Evolutionary conservation across 108 stramenopile species (phyloP), one percentile per base, ranked within the genome.

Genomic region (Aurantiochytrium sp.): DNA sequence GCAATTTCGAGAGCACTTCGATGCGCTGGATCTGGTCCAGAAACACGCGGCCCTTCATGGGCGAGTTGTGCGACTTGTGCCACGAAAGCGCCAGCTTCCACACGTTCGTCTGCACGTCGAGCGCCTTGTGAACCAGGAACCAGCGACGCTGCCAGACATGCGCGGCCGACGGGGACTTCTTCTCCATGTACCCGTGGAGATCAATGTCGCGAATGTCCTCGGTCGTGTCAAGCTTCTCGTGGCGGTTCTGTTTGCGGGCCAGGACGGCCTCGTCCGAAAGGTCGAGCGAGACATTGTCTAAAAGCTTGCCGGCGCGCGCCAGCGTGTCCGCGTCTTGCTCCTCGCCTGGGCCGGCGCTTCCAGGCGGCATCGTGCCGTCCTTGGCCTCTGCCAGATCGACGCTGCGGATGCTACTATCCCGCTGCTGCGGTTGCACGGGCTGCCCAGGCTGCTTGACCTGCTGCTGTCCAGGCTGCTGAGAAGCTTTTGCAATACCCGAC

Each of bases 121-220:
- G 39, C n/a, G 73, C 73, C 45, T 81, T 81, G 24, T 81, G 73
- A 24, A 81, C 73, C 6, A 81, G 73, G 24, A 81, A 81, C 73
- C 73, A 81, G 42, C 45, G 39, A 15, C 73, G 73, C 45, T 41
- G 42, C 73, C 73, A 81, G 6, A 48, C n/a, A 24, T 81, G 3
- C 39, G 45, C n/a, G 10, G 27, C 45, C 27, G 39, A 41, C 12
- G 39, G 42, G 12, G 10, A 12, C 73, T 48, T 81, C n/a, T 48
- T 81, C 32, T 81, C 73, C 39, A 81, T 12, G 39, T 81, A 81
- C 12, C 73, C 73, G 45, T 81, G 73, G 30, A 81, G 73, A 24
- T 81, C 73, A 81, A 81, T 48, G 73, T 81, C 73, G 39, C 73
- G 73, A 48, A 81, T 81, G 45, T 81, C 45, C 32, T 81, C 73